These are phyloP conservation scores for Fagopyrum homotropicum DNA, from an alignment of 148 eudicot genomes.

Conservation along the genomic window DNA sequence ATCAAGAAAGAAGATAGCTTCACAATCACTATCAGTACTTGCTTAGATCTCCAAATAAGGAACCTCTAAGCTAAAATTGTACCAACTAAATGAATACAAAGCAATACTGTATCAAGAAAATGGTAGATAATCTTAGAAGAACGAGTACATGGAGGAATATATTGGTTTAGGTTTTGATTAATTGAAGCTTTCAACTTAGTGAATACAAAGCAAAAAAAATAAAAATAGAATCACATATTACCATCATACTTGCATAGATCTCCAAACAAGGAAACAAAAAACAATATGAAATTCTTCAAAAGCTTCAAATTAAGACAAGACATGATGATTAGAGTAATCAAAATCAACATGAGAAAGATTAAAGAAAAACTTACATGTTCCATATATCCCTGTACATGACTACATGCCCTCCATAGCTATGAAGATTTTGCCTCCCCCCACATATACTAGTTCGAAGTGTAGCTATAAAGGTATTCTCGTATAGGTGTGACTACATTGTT, in stretches of 20 bases:
- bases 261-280: constrained; percentile 1
- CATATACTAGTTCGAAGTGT: no score
- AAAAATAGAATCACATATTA: background rate
- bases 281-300: background rate
- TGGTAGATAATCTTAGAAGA: constrained; percentile 66
- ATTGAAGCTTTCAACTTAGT: constrained; percentile 68
- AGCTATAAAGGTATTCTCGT: no score
- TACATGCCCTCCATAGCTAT: constrained; percentile 56
- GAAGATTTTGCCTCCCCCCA: no score
- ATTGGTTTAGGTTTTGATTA: constrained; percentile 51
- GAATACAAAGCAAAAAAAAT: background rate
- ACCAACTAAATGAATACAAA: constrained; percentile 20
- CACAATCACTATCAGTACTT: no score
- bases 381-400: constrained; percentile 88
- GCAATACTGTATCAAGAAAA: constrained; percentile 26
- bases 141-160: constrained; percentile 54
- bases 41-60: background rate
- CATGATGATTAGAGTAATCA: background rate
- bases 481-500: no score
- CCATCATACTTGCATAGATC: background rate
- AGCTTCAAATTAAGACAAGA: background rate
- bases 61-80: background rate
- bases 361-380: constrained; percentile 44
- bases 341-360: background rate
- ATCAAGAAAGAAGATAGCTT: no score